Base-by-base conservation (phyloP, 768 basidiomycete genomes). In the Leucocoprinus leucothites region DNA sequence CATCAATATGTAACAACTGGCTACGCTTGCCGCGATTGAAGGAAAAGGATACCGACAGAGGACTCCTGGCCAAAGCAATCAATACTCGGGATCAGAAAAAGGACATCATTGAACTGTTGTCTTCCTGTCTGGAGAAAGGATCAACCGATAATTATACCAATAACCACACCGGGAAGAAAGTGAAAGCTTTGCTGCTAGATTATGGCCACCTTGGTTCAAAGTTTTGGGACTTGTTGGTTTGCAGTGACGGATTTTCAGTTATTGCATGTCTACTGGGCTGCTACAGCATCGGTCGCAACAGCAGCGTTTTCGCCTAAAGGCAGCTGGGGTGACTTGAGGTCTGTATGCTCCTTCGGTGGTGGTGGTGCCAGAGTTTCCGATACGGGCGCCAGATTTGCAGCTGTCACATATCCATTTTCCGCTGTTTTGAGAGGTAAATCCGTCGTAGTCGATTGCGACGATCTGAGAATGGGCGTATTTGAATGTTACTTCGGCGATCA, bases 251-350 rank as follows among this genome's bases (percentile, higher is more conserved):
- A 46, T 48, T 34, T 31, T 57, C 57, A 59, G 52, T 41, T 21
- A 11, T 53, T 65, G 40, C 51, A 34, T 16, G 34, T 62, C 64
- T 67, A 72, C 69, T 70, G 76, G 25, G 73, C 76, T 48, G 74
- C 73, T 41, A 76, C 67, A 46, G 70, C 65, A 45, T 73, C 69
- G 51, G 83, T 74, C 47, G 78, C 73, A 56, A 86, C 74, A 41
- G 79, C 72, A 45, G 81, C 75, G 61, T 79, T 84, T 66, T 89
- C 86, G 58, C 77, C 78, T 60, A 84, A 81, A 16, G 84, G 75
- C 52, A 84, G 65, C 65, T 83, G 82, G 58, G 85, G 79, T 36
- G 82, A 71, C 67, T 82, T 85, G 70, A 83, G 69, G 55, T 77
- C 74, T 40, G 71, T 57, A n/a, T 67, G 66, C 44, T 82, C 76